Base-by-base conservation (phyloP, 176 grass and related monocot genomes). In the Saccharum spontaneum region DNA sequence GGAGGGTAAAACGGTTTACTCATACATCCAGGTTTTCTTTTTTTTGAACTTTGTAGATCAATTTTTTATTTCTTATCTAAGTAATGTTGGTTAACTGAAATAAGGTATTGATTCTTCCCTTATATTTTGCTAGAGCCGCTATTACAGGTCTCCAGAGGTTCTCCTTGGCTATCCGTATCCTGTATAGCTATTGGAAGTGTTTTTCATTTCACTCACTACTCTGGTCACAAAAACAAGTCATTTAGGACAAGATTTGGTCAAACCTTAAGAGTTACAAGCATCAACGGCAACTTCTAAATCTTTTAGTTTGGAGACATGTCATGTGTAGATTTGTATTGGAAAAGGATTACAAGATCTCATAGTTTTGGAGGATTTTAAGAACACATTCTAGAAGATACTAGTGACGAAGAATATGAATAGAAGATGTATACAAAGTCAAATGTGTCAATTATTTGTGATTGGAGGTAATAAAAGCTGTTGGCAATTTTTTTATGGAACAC, bases 101-200 rank as follows among this genome's bases (percentile, higher is more conserved):
- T 84, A 70, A 65, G 43, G 67, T 37, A 87, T 86, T 28, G 31
- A 68, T 49, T 71, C 50, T 81, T 87, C 62, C 69, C 20, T 80
- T 86, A 18, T 50, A 40, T 87, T 83, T 83, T 85, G 85, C 64
- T 94, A 99, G 97, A 99, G 97, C 86, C 97, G 92, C 61, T 99
- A 99, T 90, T 99, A 99, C 82, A 92, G 97, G 71, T 99, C 94
- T 89, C 92, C 97, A 65, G 94, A 99, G 89, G 94, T 99, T 89
- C 84, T 99, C 48, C 97, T 99, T 45, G 97, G 97, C 86, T 97
- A 96, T 80, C 94, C 88, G 94, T 99, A 99, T 98, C 97, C 93
- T 98, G 44, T 76, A 43, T 82, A 18, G 17, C 33, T 78, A 84
- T n/a, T 5, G 3, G 43, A 70, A 67, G 2, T 34, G 40, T 17